Evolutionary conservation across 345 rosid species (phyloP).

Genomic region (Sonneratia caseolaris): DNA sequence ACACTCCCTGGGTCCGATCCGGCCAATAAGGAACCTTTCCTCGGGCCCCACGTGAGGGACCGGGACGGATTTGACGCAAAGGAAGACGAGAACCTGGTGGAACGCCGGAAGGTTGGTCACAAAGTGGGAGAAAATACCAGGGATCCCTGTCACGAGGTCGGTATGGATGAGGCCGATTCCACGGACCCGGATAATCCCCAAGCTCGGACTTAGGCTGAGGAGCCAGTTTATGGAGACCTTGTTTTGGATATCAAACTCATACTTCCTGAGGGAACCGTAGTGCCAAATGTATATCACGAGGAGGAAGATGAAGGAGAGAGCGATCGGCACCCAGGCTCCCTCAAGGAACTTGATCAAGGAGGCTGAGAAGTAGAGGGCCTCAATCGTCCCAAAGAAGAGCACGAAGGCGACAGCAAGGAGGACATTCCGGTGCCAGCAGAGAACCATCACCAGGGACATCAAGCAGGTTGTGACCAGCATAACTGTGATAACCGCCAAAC

Average conservation of each 20-base stretch:
- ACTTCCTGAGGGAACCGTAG: constrained; percentile 66
- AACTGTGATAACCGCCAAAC: constrained; percentile 96
- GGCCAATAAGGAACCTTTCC: constrained; percentile 80
- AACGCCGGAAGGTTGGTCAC: constrained; percentile 97
- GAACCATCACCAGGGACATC: constrained; percentile 85
- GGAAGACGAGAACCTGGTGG: constrained; percentile 79
- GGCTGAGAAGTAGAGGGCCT: constrained; percentile 86
- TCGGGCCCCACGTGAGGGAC: constrained; percentile 83
- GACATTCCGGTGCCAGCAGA: constrained; percentile 85
- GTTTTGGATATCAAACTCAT: constrained; percentile 81
- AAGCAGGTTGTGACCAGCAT: constrained; percentile 97
- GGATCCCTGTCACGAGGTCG: constrained; percentile 84
- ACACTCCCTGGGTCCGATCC: constrained; percentile 61
- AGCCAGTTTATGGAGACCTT: constrained; percentile 94
- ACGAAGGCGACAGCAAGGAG: constrained; percentile 57
- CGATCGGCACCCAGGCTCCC: constrained; percentile 98
- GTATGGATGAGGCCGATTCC: constrained; percentile 91
- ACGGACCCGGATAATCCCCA: constrained; percentile 79
- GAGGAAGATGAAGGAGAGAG: constrained; percentile 64
- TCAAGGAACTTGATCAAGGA: constrained; percentile 79
- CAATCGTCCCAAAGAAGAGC: constrained; percentile 69
- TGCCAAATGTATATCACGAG: constrained; percentile 77
- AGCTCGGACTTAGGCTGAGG: constrained; percentile 56
- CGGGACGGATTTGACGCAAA: constrained; percentile 89
- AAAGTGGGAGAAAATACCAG: constrained; percentile 90